Base-by-base conservation (phyloP, 129 eudicot species). In the Chrysanthemum seticuspe region DNA sequence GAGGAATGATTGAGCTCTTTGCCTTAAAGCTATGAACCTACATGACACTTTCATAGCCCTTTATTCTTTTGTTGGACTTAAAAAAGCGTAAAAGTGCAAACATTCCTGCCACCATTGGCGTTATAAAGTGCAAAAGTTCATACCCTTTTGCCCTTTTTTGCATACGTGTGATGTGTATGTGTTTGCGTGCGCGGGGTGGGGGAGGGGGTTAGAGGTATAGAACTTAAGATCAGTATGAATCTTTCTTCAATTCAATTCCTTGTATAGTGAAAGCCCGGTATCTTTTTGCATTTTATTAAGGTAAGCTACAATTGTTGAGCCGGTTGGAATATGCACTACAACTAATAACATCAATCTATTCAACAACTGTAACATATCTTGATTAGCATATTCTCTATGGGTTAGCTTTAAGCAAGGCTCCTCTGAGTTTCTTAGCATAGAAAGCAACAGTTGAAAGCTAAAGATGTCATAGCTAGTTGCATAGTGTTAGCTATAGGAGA, bases 71-170 rank as follows among this genome's bases (percentile, higher is more conserved):
- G 44, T 72, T 73, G 58, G 51, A 27, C 59, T 78, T 27, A 7
- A 72, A 40, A 56, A 67, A 21, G 78, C 66, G 57, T 48, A 72
- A 79, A 79, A 79, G 82, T 57, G 64, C 70, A 72, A 12, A 77
- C 63, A 69, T 61, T 70, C 70, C 70, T 47, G 15, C 80, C 54
- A 58, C 74, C 27, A 31, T 68, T 58, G 34, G 61, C 16, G 44
- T 58, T 31, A 13, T 16, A 68, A 76, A 57, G 54, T 18, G 80
- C 75, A 49, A 59, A 76, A 67, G 73, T 65, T 54, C 72, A 76
- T 16, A 8, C 44, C 70, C 55, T 59, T 19, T 70, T 77, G 31
- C 29, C 27, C 14, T 59, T 59, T 52, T 77, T 62, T 53, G 74
- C 48, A 7, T 5, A 27, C 47, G 18, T 31, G 14, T 36, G 6